Conservation (phyloP, 2,329 filamentous ascomycete species). For the Gaeumannomyces tritici region DNA sequence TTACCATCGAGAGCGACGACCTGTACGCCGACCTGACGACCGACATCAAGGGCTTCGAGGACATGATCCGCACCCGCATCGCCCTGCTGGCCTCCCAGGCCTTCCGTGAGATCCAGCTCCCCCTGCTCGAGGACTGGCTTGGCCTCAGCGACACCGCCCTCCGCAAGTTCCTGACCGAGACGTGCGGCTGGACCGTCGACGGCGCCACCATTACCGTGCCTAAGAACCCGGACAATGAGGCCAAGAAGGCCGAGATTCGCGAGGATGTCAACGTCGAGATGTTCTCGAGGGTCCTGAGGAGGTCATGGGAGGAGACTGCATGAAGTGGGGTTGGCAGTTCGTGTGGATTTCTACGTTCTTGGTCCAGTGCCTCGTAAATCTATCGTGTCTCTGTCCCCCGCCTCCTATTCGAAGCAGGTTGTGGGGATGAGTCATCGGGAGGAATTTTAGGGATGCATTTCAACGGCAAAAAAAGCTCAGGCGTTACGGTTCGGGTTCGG, state of each 20-base stretch:
- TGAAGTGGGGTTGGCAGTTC: constrained; percentile 17
- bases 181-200: constrained; percentile 76
- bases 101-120: constrained; percentile 61
- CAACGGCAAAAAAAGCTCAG: background rate
- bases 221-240: constrained; percentile 94
- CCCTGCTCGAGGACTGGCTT: constrained; percentile 65
- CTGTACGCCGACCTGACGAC: constrained; percentile 92
- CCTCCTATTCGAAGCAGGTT: background rate
- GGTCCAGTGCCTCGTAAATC: background rate
- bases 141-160: constrained; percentile 58
- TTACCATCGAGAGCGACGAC: constrained; percentile 84
- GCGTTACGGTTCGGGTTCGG: constrained; percentile 1
- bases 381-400: background rate
- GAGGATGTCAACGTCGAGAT: constrained; percentile 92
- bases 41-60: constrained; percentile 91
- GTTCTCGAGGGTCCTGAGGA: constrained; percentile 69
- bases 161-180: constrained; percentile 71
- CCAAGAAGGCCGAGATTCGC: constrained; percentile 86
- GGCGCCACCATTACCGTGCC: constrained; percentile 61
- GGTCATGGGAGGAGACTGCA: constrained; percentile 77
- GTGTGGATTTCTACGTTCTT: background rate
- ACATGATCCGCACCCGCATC: constrained; percentile 82
- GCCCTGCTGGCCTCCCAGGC: constrained; percentile 76
- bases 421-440: background rate
- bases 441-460: background rate